These are phyloP conservation scores for Daldinia childiae DNA, from an alignment of 495 filamentous ascomycete genomes.

Conservation along the genomic window DNA sequence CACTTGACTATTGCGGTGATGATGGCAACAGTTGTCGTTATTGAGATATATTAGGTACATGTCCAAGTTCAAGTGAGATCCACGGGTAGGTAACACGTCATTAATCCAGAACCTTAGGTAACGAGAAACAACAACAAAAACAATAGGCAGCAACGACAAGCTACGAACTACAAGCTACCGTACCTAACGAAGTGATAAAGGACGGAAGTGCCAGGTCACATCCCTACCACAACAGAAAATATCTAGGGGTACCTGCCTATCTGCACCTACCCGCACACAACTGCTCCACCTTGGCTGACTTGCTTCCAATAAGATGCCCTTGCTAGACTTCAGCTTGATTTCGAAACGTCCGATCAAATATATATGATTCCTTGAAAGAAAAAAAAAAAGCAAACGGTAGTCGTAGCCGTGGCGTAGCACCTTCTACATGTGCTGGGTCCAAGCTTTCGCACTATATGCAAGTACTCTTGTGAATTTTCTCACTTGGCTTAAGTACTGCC, in stretches of 20 bases:
- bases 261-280: conserved; percentile 31
- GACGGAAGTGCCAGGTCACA: conserved; percentile 1
- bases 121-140: neutral
- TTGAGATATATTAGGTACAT: conserved; percentile 19
- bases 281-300: conserved; percentile 20
- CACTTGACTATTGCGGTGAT: neutral
- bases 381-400: conserved; percentile 11
- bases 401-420: neutral
- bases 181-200: neutral
- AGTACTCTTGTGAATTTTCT: neutral
- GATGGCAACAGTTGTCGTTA: neutral
- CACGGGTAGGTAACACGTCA: neutral
- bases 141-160: too few species aligned
- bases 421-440: neutral
- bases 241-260: conserved; percentile 3
- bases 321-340: conserved; percentile 10
- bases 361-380: neutral
- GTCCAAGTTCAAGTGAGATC: too few species aligned
- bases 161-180: neutral
- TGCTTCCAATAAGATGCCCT: conserved; percentile 11
- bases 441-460: neutral
- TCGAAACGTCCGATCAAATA: conserved; percentile 3
- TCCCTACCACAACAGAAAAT: conserved; percentile 4
- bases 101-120: too few species aligned
- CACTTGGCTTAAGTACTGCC: neutral